Evolutionary conservation across 208 protist species (phyloP).

Genomic region (Trichomonas gallinae): DNA sequence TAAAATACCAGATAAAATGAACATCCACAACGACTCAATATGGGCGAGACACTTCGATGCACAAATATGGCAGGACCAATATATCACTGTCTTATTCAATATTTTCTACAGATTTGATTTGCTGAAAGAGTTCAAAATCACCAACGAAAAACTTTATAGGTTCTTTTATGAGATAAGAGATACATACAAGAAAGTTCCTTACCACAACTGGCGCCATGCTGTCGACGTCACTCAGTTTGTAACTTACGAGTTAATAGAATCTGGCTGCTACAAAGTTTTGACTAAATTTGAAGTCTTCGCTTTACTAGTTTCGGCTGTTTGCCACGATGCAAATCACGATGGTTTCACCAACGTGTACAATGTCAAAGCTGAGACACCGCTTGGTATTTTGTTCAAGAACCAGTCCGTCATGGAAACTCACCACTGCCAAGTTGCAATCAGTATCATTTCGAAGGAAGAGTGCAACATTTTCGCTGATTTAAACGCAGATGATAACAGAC

Average conservation of each 20-base stretch:
- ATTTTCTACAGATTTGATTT: conserved; percentile 27
- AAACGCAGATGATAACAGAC: conserved; percentile 27
- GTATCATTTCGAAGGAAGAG: conserved; percentile 28
- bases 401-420: conserved; percentile 49
- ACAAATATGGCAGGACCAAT: not conserved
- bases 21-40: not conserved
- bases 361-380: conserved; percentile 60
- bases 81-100: not conserved
- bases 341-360: conserved; percentile 85
- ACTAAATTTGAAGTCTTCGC: conserved; percentile 60
- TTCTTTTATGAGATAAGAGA: conserved; percentile 21
- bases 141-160: not conserved
- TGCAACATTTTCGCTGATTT: conserved; percentile 37
- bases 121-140: conserved; percentile 22
- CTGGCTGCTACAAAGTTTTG: conserved; percentile 49
- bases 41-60: not conserved
- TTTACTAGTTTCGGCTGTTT: conserved; percentile 60
- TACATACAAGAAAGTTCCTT: conserved; percentile 46
- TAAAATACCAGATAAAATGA: not conserved
- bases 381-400: conserved; percentile 60
- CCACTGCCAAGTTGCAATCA: conserved; percentile 39
- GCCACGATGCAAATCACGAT: conserved; percentile 87
- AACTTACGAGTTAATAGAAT: conserved; percentile 32
- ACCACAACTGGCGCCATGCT: conserved; percentile 56
- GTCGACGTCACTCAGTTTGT: conserved; percentile 53